phyloP scores from a whole-genome alignment of 2,329 filamentous ascomycete species.

The Phialophora verrucosa region DNA sequence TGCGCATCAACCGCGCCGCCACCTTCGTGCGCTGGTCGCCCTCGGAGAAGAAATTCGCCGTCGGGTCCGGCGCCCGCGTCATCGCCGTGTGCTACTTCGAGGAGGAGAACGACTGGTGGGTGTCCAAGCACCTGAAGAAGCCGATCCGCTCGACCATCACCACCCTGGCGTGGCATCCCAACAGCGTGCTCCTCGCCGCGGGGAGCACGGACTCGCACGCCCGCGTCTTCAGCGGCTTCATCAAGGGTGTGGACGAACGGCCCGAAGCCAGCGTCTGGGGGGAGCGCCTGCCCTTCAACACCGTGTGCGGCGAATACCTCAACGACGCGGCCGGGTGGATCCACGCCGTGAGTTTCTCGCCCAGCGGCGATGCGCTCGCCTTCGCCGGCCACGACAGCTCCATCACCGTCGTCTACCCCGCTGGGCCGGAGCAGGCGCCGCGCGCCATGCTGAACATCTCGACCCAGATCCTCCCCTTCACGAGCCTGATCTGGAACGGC shows the following conservation, averaged over 20 bases:
- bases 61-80: slow-evolving; percentile 91
- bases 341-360: slow-evolving; percentile 90
- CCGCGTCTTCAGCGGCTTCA: slow-evolving; percentile 90
- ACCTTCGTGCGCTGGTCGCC: slow-evolving; percentile 98
- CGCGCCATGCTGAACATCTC: slow-evolving; percentile 86
- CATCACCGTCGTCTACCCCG: slow-evolving; percentile 94
- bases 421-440: slow-evolving; percentile 86
- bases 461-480: slow-evolving; percentile 89
- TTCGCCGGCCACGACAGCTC: slow-evolving; percentile 96
- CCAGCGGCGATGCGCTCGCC: slow-evolving; percentile 87
- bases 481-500: slow-evolving; percentile 87
- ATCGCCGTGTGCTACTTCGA: slow-evolving; percentile 99
- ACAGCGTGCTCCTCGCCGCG: slow-evolving; percentile 90
- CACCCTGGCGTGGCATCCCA: slow-evolving; percentile 93
- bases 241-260: slow-evolving; percentile 89
- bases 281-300: slow-evolving; percentile 95
- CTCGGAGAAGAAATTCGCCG: slow-evolving; percentile 95
- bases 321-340: slow-evolving; percentile 98
- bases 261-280: slow-evolving; percentile 91
- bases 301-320: slow-evolving; percentile 92
- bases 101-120: slow-evolving; percentile 99
- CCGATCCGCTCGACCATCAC: slow-evolving; percentile 97
- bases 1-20: slow-evolving; percentile 94
- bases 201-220: slow-evolving; percentile 98
- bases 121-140: slow-evolving; percentile 99